These are phyloP conservation scores for Aspergillus sp. DNA, from an alignment of 2,329 filamentous ascomycete genomes.

Conservation along the genomic window DNA sequence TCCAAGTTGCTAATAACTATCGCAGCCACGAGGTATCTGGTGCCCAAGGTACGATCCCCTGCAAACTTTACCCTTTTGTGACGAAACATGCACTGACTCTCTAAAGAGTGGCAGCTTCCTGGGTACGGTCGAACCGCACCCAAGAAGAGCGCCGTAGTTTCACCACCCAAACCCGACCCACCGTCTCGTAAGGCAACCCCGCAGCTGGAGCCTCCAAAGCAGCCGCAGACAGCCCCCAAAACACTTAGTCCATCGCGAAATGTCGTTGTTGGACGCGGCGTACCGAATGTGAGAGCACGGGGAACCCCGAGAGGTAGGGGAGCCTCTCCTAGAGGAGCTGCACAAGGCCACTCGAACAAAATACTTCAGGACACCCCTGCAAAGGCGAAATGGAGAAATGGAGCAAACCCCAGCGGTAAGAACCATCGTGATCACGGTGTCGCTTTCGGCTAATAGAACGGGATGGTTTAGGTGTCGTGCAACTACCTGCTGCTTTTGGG, in stretches of 20 bases:
- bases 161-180: not conserved
- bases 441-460: not conserved
- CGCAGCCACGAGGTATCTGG: slow-evolving; percentile 23
- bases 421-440: not conserved
- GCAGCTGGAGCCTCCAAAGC: slow-evolving; percentile 2
- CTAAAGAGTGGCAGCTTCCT: slow-evolving; percentile 24
- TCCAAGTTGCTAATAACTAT: not conserved
- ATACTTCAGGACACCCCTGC: slow-evolving; percentile 25
- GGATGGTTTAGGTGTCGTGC: slow-evolving; percentile 13
- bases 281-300: slow-evolving; percentile 9
- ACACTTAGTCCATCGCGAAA: not conserved
- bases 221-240: not conserved
- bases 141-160: not conserved
- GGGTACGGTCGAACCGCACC: slow-evolving; percentile 19
- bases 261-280: not conserved
- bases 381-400: slow-evolving; percentile 27
- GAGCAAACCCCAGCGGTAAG: slow-evolving; percentile 20
- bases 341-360: slow-evolving; percentile 7
- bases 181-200: not conserved
- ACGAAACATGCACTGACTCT: not conserved
- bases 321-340: not conserved
- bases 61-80: not conserved
- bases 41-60: slow-evolving; percentile 22
- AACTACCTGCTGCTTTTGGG: slow-evolving; percentile 21
- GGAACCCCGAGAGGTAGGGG: slow-evolving; percentile 6